Evolutionary conservation across 192 early-diverging fungal genomes (phyloP).

Genomic region (Coemansia sp.): DNA sequence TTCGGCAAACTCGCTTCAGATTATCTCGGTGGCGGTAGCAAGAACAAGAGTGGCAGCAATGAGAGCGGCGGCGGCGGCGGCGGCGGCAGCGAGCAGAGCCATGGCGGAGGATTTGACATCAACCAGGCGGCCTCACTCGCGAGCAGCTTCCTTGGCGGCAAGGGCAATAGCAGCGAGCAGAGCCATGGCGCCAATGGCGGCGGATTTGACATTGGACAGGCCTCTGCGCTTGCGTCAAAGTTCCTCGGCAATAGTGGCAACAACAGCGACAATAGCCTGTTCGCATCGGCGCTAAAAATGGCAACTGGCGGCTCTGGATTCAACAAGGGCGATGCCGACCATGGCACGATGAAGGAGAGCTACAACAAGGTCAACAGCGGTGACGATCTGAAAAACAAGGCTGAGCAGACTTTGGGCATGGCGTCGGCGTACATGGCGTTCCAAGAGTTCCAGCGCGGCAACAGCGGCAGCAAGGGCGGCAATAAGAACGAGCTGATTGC

Average conservation of each 20-base stretch:
- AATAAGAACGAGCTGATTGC: constrained; percentile 44
- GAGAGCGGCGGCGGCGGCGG: neutral
- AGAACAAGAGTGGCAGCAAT: constrained; percentile 16
- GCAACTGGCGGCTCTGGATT: constrained; percentile 36
- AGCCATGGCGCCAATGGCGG: neutral
- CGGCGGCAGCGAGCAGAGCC: neutral
- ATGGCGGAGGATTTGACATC: constrained; percentile 26
- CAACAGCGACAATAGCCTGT: constrained; percentile 20
- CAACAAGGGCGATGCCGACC: constrained; percentile 37
- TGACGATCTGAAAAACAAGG: constrained; percentile 23
- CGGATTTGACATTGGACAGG: constrained; percentile 29
- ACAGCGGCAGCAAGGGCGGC: constrained; percentile 5
- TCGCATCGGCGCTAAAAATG: constrained; percentile 32
- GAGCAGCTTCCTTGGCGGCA: constrained; percentile 25
- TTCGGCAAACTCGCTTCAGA: constrained; percentile 36
- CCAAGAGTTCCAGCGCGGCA: constrained; percentile 31
- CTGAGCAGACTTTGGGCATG: constrained; percentile 44
- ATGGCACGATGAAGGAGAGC: constrained; percentile 31
- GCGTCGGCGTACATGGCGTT: constrained; percentile 51
- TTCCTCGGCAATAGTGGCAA: constrained; percentile 20
- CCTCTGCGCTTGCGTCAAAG: constrained; percentile 22
- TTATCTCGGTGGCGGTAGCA: constrained; percentile 15
- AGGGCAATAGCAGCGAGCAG: neutral
- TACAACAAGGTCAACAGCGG: constrained; percentile 16
- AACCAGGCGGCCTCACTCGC: constrained; percentile 24